A percentile compares a stretch with the other conserved stretches of the same genome.
These are phyloP conservation scores for Aegilops bicornis DNA, from an alignment of 176 grass and related monocot genomes.

Conservation along the genomic window DNA sequence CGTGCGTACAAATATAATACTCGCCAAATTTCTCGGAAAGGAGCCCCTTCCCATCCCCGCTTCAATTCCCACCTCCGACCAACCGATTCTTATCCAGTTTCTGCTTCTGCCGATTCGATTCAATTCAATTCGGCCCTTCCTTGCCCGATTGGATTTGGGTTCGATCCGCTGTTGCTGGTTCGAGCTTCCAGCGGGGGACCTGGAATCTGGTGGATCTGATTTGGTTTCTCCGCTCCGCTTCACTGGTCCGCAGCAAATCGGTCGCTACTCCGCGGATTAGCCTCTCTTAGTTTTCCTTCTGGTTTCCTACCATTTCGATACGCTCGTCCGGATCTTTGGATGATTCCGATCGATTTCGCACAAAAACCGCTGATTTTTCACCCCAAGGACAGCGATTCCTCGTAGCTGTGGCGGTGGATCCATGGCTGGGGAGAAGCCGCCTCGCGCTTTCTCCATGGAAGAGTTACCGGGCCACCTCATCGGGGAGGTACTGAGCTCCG, in stretches of 20 bases:
- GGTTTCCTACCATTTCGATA: slow-evolving; percentile 31
- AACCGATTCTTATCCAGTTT: background rate
- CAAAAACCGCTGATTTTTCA: slow-evolving; percentile 12
- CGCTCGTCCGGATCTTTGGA: slow-evolving; percentile 30
- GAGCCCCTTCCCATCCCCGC: background rate
- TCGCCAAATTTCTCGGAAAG: background rate
- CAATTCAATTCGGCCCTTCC: background rate
- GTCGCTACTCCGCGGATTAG: background rate
- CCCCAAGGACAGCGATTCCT: background rate
- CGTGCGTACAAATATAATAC: slow-evolving; percentile 12
- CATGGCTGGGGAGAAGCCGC: slow-evolving; percentile 56
- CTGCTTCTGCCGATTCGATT: background rate
- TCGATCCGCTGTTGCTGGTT: background rate
- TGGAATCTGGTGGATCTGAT: background rate
- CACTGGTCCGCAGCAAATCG: background rate
- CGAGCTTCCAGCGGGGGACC: background rate
- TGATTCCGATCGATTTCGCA: slow-evolving; percentile 39
- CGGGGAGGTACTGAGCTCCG: slow-evolving; percentile 74
- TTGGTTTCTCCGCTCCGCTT: background rate
- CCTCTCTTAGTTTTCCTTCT: background rate
- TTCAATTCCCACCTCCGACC: background rate
- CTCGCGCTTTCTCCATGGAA: slow-evolving; percentile 68
- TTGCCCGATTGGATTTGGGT: background rate
- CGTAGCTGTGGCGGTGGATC: slow-evolving; percentile 12
- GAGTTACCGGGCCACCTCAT: slow-evolving; percentile 84